Evolutionary conservation across 305 asterid genomes (phyloP).

Genomic region (Fraxinus angustifolia): DNA sequence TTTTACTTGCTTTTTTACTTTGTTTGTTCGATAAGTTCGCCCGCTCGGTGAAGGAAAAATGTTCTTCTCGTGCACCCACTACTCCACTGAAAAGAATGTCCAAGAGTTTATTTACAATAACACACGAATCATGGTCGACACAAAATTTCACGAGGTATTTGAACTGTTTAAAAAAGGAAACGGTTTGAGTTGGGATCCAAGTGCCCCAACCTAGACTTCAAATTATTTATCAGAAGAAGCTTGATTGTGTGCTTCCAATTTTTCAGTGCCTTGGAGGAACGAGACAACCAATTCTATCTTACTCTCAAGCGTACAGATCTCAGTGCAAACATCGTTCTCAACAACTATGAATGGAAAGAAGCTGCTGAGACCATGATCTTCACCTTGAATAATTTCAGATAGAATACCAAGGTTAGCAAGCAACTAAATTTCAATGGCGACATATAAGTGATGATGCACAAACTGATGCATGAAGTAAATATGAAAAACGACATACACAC

Average conservation of each 20-base stretch:
- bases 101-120: slow-evolving; percentile 57
- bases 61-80: slow-evolving; percentile 37
- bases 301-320: slow-evolving; percentile 63
- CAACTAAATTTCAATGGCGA: neutral
- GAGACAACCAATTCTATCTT: slow-evolving; percentile 44
- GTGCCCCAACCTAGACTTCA: slow-evolving; percentile 35
- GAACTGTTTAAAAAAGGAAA: slow-evolving; percentile 56
- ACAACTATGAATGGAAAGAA: slow-evolving; percentile 76
- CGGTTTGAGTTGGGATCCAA: slow-evolving; percentile 29
- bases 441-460: neutral
- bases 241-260: slow-evolving; percentile 34
- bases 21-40: neutral
- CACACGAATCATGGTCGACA: slow-evolving; percentile 61
- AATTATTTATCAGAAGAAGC: slow-evolving; percentile 55
- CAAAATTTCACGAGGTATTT: slow-evolving; percentile 65
- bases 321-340: slow-evolving; percentile 60
- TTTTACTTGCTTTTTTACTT: neutral
- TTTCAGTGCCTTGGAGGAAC: slow-evolving; percentile 27
- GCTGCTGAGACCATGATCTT: slow-evolving; percentile 63
- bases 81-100: slow-evolving; percentile 49
- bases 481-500: slow-evolving; percentile 1
- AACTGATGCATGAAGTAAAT: neutral
- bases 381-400: slow-evolving; percentile 41
- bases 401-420: slow-evolving; percentile 14
- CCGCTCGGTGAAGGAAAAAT: slow-evolving; percentile 64